phyloP scores from a whole-genome alignment of 768 basidiomycete species.

The Suillus bovinus region DNA sequence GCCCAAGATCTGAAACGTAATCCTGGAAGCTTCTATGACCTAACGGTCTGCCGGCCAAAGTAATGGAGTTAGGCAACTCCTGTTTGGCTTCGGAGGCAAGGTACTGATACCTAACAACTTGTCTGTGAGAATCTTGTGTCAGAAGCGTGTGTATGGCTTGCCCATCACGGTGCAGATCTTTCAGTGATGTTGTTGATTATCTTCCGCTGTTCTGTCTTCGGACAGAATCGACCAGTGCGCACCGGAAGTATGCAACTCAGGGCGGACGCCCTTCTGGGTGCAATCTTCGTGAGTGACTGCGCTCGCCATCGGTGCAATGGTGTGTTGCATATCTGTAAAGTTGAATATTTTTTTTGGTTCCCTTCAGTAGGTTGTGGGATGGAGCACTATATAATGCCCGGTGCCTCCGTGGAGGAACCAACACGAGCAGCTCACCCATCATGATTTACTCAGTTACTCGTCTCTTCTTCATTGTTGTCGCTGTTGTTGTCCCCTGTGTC shows the following conservation, averaged over 20 bases:
- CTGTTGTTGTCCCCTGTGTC: constrained; percentile 1
- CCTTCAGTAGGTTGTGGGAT: neutral
- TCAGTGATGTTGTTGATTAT: neutral
- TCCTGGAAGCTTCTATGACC: neutral
- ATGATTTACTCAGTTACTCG: constrained; percentile 6
- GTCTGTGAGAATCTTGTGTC: neutral
- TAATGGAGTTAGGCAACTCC: neutral
- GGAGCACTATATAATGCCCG: neutral
- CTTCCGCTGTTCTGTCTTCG: neutral
- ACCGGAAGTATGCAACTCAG: constrained; percentile 4
- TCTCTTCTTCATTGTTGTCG: neutral
- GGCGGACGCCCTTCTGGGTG: neutral
- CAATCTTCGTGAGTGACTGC: neutral
- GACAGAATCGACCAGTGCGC: neutral
- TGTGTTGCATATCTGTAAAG: neutral
- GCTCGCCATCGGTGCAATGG: neutral
- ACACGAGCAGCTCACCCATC: neutral
- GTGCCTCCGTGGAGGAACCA: neutral
- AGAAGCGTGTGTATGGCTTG: neutral
- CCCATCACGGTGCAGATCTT: neutral
- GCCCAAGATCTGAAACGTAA: neutral
- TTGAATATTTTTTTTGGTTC: neutral
- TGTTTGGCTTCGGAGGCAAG: neutral
- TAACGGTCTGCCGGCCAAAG: neutral
- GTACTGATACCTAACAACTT: neutral